Base-by-base conservation (phyloP, 2,329 filamentous ascomycete species). In the Ophiostoma sp. region DNA sequence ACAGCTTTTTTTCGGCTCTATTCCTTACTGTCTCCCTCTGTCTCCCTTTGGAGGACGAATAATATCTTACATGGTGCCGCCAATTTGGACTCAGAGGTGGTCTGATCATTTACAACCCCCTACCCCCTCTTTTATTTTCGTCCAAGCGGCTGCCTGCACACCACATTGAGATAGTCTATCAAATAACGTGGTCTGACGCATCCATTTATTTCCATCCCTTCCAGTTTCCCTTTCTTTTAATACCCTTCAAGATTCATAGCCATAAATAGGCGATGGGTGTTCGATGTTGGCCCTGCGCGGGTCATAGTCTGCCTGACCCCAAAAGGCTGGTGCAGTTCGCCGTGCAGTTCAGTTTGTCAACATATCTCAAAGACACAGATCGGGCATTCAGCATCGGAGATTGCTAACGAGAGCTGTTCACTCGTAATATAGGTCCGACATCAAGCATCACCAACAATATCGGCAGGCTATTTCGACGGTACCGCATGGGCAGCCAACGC, bases 21-120 rank as follows among this genome's bases (percentile, higher is more conserved):
- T 27, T 27, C 27, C 49, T 18, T 8, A n/a, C 47, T 52, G 47
- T 52, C 8, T 52, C 47, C 9, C 3, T 7, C 14, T 52, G 47
- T 52, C 18, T 52, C 47, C 7, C 49, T 27, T 55, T 14, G 18
- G 42, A 44, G 11, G 6, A 6, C 42, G n/a, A 27, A 60, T 14
- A 5, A 60, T 18, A 7, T 12, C 11, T 2, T 38, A 11, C n/a
- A 7, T 38, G 27, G 55, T 60, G 55, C 55, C 6, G 55, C 14
- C 55, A 60, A 60, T 38, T 55, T 55, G 18, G 55, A 12, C 38
- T 38, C 27, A 11, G 27, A 60, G 55, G 55, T 60, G 55, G 55
- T 60, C 55, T 60, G 55, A 60, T 60, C 55, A 38, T 60, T 60
- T 60, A 60, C 55, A 60, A 38, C 27, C 55, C 55, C 55, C 55